Evolutionary conservation across 352 stramenopile species (phyloP), one percentile per base, ranked within the genome.

Genomic region (Globisporangium sylvaticum): DNA sequence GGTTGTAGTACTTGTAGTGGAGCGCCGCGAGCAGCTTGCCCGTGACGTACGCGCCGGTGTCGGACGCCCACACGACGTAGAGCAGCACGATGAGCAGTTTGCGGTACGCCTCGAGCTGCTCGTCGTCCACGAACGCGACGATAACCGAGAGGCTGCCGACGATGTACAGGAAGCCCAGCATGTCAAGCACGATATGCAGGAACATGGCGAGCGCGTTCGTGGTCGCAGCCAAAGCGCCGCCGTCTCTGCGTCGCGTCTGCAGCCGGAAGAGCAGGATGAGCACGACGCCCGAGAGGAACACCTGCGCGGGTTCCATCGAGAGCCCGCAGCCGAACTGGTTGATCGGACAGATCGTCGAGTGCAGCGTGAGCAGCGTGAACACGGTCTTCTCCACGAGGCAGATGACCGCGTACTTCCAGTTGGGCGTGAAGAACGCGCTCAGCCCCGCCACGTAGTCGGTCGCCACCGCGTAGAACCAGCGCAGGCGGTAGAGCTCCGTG

Each of bases 41-140:
- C 4, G 87, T 89, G 61, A 98, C 88, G 77, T 98, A 99, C 9
- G 95, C 96, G 50, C 93, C 94, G 0, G 98, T 94, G 75, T 98
- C 96, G 32, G 88, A 92, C 53, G 72, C 79, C 84, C 84, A 92
- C 12, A 92, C 79, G 31, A 92, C 84, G 39, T 84, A 87, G 22
- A 90, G 79, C 46, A 92, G 70, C 50, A 83, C 77, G 10, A 92
- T 88, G 25, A 90, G 75, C 42, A 88, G 67, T 66, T 88, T 88
- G 44, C 84, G 81, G 39, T 86, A 85, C 3, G 76, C 75, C 29
- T 81, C 72, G 4, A 81, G 62, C 62, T 78, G 73, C 25, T 85
- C 79, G 46, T 88, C 80, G 53, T 91, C 82, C 37, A 92, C 76
- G 59, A 91, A 84, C 1, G 81, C 80, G 24, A 89, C 73, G 58